Conservation (phyloP, 345 rosid species). For the sweet orange (Citrus sinensis) region DNA sequence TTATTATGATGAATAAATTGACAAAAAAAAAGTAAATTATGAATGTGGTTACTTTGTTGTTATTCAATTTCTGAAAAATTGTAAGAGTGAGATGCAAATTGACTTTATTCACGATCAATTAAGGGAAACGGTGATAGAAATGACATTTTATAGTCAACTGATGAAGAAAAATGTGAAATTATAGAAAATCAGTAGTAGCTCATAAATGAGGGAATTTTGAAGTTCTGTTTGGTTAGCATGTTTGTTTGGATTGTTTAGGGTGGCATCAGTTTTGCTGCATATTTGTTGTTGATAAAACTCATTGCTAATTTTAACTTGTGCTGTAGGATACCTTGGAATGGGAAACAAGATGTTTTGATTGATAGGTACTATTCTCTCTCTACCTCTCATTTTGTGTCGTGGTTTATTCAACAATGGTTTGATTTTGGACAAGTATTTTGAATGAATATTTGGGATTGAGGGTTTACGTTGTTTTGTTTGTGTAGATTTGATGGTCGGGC, state of each 20-base stretch:
- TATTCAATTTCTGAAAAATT: neutral
- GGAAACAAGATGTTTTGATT: slow-evolving; percentile 76
- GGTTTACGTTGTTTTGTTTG: neutral
- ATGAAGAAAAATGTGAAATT: neutral
- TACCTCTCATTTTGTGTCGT: neutral
- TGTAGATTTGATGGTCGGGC: slow-evolving; percentile 89
- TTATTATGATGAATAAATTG: neutral
- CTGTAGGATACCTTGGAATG: slow-evolving; percentile 89
- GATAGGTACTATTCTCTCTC: slow-evolving; percentile 48
- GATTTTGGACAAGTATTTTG: neutral
- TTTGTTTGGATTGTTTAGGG: neutral
- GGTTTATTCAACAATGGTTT: neutral
- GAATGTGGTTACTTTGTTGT: neutral
- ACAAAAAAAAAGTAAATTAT: neutral
- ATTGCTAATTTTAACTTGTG: neutral
- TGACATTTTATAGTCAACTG: neutral
- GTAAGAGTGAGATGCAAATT: neutral
- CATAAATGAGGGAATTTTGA: neutral
- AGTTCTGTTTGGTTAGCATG: neutral
- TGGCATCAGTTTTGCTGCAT: neutral
- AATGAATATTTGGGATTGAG: neutral
- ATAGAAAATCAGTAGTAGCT: neutral
- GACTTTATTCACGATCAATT: neutral
- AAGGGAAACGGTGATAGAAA: neutral
- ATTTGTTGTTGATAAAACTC: neutral